These are phyloP conservation scores for Apiospora pterosperma DNA, from an alignment of 2,329 filamentous ascomycete genomes.

Conservation along the genomic window DNA sequence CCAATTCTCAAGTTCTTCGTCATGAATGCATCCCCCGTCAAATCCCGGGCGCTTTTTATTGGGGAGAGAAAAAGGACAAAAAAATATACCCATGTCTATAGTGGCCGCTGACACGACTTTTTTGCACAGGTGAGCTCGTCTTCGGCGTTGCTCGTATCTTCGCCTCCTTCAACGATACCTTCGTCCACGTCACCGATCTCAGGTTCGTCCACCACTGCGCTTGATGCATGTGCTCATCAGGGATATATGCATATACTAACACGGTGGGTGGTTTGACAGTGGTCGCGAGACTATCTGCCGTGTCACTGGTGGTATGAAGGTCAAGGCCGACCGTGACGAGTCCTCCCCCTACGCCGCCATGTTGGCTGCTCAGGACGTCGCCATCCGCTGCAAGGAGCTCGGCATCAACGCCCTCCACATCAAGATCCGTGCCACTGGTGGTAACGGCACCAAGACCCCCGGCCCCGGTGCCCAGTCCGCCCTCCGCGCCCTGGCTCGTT, in stretches of 20 bases:
- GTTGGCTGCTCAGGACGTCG: slow-evolving; percentile 99
- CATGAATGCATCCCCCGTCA: neutral
- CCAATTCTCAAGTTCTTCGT: slow-evolving; percentile 3
- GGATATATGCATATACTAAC: slow-evolving; percentile 70
- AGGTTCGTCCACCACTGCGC: slow-evolving; percentile 53
- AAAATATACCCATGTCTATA: neutral
- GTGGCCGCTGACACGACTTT: slow-evolving; percentile 12
- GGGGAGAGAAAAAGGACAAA: neutral
- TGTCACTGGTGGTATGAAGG: slow-evolving; percentile 99
- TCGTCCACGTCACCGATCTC: slow-evolving; percentile 99
- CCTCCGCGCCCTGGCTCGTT: slow-evolving; percentile 96
- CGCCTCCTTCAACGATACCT: slow-evolving; percentile 90
- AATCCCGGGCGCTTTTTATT: neutral
- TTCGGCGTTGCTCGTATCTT: slow-evolving; percentile 98
- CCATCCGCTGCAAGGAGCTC: slow-evolving; percentile 73
- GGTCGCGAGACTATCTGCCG: slow-evolving; percentile 99
- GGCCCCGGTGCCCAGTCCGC: slow-evolving; percentile 98
- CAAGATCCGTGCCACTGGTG: slow-evolving; percentile 99
- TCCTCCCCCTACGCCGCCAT: slow-evolving; percentile 99
- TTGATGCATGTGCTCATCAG: neutral
- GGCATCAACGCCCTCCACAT: slow-evolving; percentile 93
- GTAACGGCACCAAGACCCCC: slow-evolving; percentile 99
- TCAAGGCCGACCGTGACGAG: slow-evolving; percentile 99
- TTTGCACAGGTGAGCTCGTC: slow-evolving; percentile 77
- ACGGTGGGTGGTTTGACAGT: slow-evolving; percentile 70